Percentiles rank a stretch among this genome's conserved stretches.
Evolutionary conservation across 108 stramenopile species (phyloP).

Genomic region (Nannochloropsis gaditana): DNA sequence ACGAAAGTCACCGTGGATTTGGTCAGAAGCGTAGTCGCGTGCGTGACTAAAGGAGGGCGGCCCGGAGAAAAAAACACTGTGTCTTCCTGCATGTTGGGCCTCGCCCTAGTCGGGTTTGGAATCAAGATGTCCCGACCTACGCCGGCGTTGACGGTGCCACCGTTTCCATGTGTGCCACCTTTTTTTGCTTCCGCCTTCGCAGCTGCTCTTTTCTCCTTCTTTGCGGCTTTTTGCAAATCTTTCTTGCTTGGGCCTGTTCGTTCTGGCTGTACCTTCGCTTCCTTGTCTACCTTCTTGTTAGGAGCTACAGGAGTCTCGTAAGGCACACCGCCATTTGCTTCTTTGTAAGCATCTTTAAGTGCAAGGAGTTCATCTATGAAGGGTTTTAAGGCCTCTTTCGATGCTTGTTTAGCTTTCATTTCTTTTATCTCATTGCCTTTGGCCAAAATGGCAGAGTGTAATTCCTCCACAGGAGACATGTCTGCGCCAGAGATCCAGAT

Average conservation of each 20-base stretch:
- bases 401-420: conserved; percentile 29
- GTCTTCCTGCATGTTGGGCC: conserved; percentile 28
- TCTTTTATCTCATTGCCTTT: conserved; percentile 39
- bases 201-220: conserved; percentile 74
- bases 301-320: conserved; percentile 44
- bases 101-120: background rate
- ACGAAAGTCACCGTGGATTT: background rate
- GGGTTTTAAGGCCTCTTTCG: conserved; percentile 36
- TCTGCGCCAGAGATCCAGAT: background rate
- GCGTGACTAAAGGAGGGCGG: background rate
- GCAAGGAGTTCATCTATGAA: conserved; percentile 44
- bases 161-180: conserved; percentile 17
- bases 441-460: conserved; percentile 30
- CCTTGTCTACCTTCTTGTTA: conserved; percentile 44
- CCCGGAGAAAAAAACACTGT: conserved; percentile 41
- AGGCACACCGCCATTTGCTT: conserved; percentile 44
- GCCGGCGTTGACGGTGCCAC: background rate
- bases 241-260: conserved; percentile 21
- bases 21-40: background rate
- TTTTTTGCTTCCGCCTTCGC: conserved; percentile 57
- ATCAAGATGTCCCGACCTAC: background rate
- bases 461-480: conserved; percentile 38
- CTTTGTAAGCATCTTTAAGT: conserved; percentile 35
- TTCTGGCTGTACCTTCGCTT: background rate
- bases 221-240: conserved; percentile 64